Conservation (phyloP, 768 basidiomycete genomes). For the Melanogaster broomeanus region DNA sequence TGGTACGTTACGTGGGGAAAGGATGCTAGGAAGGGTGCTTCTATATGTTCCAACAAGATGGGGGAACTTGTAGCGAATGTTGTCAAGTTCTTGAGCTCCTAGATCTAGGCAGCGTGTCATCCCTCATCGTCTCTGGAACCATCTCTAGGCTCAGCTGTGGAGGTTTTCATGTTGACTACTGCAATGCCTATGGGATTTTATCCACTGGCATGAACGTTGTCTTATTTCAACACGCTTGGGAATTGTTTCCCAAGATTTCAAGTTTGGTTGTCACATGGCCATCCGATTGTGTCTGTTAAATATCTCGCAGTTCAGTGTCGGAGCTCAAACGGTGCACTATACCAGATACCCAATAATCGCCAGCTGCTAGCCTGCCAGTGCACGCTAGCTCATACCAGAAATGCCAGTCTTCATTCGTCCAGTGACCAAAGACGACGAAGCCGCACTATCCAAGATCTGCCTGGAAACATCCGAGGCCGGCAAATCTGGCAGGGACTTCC, state of each 20-base stretch:
- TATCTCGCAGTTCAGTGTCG: neutral
- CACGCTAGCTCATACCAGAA: neutral
- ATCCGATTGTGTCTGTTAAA: too few relatives aligned
- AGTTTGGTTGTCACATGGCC: too few relatives aligned
- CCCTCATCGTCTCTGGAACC: too few relatives aligned
- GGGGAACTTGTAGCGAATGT: neutral
- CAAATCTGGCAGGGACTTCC: slow-evolving; percentile 58
- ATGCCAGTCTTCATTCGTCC: slow-evolving; percentile 54
- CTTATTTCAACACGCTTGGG: too few relatives aligned
- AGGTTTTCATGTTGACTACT: neutral
- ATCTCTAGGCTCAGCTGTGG: too few relatives aligned
- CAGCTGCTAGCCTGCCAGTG: neutral
- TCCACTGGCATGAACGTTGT: too few relatives aligned
- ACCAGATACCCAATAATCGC: neutral
- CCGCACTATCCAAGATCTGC: slow-evolving; percentile 68
- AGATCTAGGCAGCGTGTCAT: neutral
- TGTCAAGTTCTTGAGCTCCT: neutral
- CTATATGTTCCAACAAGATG: neutral
- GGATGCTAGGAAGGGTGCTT: too few relatives aligned
- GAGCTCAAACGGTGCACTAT: slow-evolving; percentile 1
- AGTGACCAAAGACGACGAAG: slow-evolving; percentile 53
- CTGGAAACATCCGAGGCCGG: slow-evolving; percentile 75
- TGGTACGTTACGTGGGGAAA: neutral
- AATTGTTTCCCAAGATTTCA: too few relatives aligned
- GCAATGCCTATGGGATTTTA: too few relatives aligned